Conservation (phyloP, 1,284 basidiomycete genomes). For the Irpex sp. region DNA sequence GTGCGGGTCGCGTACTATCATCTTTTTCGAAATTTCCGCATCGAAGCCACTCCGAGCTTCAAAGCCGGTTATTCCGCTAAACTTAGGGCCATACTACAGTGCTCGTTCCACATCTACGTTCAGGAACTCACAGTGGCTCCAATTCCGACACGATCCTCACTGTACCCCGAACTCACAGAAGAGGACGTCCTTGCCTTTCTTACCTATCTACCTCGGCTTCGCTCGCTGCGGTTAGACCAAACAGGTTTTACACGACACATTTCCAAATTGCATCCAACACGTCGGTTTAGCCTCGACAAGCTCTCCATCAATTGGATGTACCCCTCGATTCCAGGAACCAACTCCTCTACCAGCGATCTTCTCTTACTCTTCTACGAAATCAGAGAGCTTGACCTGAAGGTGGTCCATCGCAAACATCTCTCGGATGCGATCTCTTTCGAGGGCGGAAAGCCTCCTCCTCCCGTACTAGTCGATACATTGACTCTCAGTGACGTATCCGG, state of each 20-base stretch:
- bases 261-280: neutral
- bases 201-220: slow-evolving; percentile 1
- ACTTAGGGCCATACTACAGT: neutral
- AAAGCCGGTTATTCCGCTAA: slow-evolving; percentile 8
- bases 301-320: slow-evolving; percentile 12
- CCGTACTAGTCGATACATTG: slow-evolving; percentile 3
- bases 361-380: slow-evolving; percentile 9
- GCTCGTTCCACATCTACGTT: neutral
- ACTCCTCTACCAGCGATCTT: slow-evolving; percentile 3
- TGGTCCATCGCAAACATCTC: slow-evolving; percentile 12
- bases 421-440: neutral
- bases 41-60: slow-evolving; percentile 7
- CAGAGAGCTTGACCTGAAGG: slow-evolving; percentile 9
- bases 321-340: slow-evolving; percentile 8
- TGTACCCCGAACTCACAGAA: slow-evolving; percentile 8
- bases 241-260: slow-evolving; percentile 8
- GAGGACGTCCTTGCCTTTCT: slow-evolving; percentile 5
- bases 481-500: slow-evolving; percentile 8
- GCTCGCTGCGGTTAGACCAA: slow-evolving; percentile 9
- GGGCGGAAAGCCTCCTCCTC: neutral
- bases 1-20: slow-evolving; percentile 7
- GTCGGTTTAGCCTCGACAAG: neutral
- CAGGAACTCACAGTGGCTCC: slow-evolving; percentile 9
- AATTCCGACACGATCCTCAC: slow-evolving; percentile 2
- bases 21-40: slow-evolving; percentile 8